Conservation (phyloP, 1,284 basidiomycete genomes). For the Cryptococcus sp. region DNA sequence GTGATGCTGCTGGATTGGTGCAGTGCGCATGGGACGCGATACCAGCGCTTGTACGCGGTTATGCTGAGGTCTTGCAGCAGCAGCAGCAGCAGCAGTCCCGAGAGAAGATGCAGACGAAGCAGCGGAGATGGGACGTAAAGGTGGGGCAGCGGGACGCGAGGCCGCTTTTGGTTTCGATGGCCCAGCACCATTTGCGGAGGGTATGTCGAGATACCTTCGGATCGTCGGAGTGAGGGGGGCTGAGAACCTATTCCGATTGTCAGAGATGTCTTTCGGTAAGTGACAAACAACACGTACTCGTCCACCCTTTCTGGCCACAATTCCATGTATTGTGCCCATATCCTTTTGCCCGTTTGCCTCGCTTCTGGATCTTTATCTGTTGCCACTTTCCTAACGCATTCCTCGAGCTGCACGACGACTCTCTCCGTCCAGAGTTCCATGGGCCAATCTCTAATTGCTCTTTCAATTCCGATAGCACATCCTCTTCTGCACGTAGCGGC, state of each 20-base stretch:
- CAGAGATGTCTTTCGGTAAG: constrained; percentile 5
- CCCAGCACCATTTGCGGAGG: constrained; percentile 21
- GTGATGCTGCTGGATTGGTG: constrained; percentile 3
- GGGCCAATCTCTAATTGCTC: constrained; percentile 41
- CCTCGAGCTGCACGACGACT: constrained; percentile 48
- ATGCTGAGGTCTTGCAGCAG: constrained; percentile 14
- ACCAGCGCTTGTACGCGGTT: constrained; percentile 19
- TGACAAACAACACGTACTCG: constrained; percentile 37
- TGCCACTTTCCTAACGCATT: constrained; percentile 51
- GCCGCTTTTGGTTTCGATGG: constrained; percentile 18
- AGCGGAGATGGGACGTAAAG: constrained; percentile 9
- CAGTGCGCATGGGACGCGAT: constrained; percentile 6
- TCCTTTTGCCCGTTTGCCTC: constrained; percentile 50
- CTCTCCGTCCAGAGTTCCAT: constrained; percentile 37
- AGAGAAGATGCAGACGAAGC: constrained; percentile 12
- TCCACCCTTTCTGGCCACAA: constrained; percentile 55
- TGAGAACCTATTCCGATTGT: constrained; percentile 47
- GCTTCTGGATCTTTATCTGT: constrained; percentile 56
- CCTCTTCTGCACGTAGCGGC: constrained; percentile 47
- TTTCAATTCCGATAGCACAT: constrained; percentile 37
- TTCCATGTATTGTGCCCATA: constrained; percentile 52
- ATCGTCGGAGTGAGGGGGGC: constrained; percentile 55
- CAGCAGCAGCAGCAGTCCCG: not conserved
- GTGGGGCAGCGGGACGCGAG: constrained; percentile 2
- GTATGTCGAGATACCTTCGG: constrained; percentile 52